These are phyloP conservation scores for Micromonas pusilla DNA, from an alignment of 139 green algal species.

Conservation along the genomic window DNA sequence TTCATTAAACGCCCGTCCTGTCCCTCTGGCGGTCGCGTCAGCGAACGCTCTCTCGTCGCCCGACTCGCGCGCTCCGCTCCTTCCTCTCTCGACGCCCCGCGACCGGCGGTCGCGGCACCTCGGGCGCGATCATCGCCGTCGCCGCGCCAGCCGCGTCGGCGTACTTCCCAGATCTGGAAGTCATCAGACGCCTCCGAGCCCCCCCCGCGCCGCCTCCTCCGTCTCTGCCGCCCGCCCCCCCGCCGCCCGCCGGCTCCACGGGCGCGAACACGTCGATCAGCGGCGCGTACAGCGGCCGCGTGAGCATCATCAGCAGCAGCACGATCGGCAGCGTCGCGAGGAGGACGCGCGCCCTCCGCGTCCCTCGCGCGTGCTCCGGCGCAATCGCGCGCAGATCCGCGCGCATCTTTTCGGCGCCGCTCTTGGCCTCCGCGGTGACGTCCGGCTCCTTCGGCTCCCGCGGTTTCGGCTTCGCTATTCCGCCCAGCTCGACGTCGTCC, in stretches of 20 bases:
- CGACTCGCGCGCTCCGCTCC: neutral
- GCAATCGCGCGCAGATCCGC: no score
- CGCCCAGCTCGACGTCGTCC: no score
- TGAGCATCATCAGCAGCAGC: constrained; percentile 42
- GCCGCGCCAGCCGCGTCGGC: neutral
- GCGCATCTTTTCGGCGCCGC: no score
- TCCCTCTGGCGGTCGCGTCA: no score
- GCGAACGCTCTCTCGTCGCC: no score
- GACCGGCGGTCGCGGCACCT: neutral
- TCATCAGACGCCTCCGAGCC: neutral
- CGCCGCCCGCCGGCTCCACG: no score
- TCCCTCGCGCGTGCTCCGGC: neutral
- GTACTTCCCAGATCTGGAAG: neutral
- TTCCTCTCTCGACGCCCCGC: neutral
- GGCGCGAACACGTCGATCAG: constrained; percentile 14
- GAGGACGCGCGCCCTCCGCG: neutral
- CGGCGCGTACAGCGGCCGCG: constrained; percentile 40
- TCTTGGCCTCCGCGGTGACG: no score
- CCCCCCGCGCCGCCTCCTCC: neutral
- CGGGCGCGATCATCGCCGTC: neutral
- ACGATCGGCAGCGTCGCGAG: neutral
- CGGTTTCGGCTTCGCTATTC: no score
- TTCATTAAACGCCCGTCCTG: no score
- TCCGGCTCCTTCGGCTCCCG: no score
- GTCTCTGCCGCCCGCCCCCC: neutral